These are phyloP conservation scores for Penicillium sp. DNA, from an alignment of 2,329 filamentous ascomycete genomes.

Conservation along the genomic window DNA sequence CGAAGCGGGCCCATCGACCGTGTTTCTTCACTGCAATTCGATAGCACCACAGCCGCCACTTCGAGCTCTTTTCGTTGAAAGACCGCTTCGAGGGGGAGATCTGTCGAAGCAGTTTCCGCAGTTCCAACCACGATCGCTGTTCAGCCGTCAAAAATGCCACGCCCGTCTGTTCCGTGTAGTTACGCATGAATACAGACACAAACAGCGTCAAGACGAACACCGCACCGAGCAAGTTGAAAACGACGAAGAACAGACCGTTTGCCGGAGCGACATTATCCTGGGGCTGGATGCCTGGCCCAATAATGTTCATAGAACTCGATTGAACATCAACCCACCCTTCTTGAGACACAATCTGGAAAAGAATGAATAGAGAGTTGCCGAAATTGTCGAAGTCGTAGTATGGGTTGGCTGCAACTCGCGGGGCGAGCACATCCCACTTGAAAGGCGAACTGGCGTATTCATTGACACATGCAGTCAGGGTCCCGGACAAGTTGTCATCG, in stretches of 20 bases:
- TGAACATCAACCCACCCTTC: constrained; percentile 98
- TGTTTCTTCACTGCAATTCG: constrained; percentile 90
- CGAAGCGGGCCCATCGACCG: constrained; percentile 80
- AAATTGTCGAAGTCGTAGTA: constrained; percentile 95
- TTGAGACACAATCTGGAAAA: constrained; percentile 98
- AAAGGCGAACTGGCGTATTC: constrained; percentile 75
- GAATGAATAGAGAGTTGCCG: constrained; percentile 84
- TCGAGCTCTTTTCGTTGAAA: constrained; percentile 68
- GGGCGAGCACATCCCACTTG: constrained; percentile 79
- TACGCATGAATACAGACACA: constrained; percentile 99
- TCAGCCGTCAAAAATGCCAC: constrained; percentile 94
- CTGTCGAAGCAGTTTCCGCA: constrained; percentile 85
- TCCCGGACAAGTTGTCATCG: constrained; percentile 57
- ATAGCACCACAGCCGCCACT: constrained; percentile 91
- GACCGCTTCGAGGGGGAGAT: constrained; percentile 93
- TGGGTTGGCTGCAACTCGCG: constrained; percentile 72
- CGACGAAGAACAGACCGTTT: constrained; percentile 89
- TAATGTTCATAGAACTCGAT: constrained; percentile 76
- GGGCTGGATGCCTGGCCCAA: constrained; percentile 70
- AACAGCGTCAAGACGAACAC: constrained; percentile 97
- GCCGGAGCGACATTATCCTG: constrained; percentile 64
- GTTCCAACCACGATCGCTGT: constrained; percentile 92
- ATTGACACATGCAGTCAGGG: constrained; percentile 67
- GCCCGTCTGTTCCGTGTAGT: constrained; percentile 97
- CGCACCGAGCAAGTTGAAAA: constrained; percentile 93